Conservation (phyloP, 1,139 yeast genomes). For the Casaregolazyma suthepensis region DNA sequence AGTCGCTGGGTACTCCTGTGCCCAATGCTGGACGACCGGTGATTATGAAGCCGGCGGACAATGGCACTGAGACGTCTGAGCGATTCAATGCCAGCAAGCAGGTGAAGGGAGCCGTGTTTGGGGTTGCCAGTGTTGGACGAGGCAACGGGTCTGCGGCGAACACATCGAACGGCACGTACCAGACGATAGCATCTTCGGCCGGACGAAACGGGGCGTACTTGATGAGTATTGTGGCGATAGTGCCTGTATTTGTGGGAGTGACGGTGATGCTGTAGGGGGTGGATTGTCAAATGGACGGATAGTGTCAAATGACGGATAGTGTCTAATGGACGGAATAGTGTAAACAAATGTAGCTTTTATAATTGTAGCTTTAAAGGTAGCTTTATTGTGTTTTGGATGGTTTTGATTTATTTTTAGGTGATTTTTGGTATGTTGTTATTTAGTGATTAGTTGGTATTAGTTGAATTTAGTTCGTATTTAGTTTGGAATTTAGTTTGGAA, state of each 20-base stretch:
- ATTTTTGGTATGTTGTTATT: too few species aligned
- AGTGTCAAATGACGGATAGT: too few species aligned
- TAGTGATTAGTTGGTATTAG: too few species aligned
- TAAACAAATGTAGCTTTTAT: not conserved
- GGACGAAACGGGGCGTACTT: not conserved
- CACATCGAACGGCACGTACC: not conserved
- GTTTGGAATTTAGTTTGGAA: too few species aligned
- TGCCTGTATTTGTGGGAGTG: not conserved
- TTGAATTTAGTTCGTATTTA: too few species aligned
- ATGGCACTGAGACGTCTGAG: not conserved
- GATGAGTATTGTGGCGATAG: not conserved
- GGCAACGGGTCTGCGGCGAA: not conserved
- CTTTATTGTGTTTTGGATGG: not conserved
- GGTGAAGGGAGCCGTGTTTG: not conserved
- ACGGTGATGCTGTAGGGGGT: not conserved
- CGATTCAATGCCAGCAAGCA: not conserved
- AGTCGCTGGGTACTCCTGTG: not conserved
- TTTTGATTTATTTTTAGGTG: not conserved
- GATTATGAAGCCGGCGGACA: not conserved
- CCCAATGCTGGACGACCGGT: not conserved
- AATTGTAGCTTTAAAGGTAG: not conserved
- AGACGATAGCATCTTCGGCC: not conserved
- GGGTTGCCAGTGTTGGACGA: not conserved
- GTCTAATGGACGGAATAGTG: not conserved
- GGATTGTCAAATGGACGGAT: too few species aligned